Evolutionary conservation across 2,329 filamentous ascomycete genomes (phyloP).

Genomic region (Rhytidhysteron rufulum): DNA sequence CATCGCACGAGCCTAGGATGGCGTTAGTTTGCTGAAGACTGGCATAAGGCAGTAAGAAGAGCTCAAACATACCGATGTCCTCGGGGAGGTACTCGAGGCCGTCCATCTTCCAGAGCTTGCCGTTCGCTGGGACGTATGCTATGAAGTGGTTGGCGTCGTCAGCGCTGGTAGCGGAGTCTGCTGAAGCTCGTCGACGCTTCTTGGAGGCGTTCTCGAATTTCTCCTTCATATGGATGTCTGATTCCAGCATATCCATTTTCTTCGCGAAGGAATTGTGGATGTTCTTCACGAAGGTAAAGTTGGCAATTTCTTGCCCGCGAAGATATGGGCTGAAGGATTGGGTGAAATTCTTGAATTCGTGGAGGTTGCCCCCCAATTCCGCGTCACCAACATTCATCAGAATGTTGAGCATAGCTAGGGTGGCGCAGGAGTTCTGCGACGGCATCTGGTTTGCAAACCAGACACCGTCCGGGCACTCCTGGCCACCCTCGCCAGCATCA

Average conservation of each 20-base stretch:
- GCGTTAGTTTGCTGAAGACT: constrained; percentile 9
- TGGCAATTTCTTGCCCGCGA: constrained; percentile 71
- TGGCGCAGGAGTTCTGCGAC: constrained; percentile 74
- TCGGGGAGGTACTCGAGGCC: constrained; percentile 72
- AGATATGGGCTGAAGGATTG: constrained; percentile 64
- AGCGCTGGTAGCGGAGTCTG: constrained; percentile 44
- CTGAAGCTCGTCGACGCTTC: constrained; percentile 24
- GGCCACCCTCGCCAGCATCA: constrained; percentile 46
- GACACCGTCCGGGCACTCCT: constrained; percentile 60
- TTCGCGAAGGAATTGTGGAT: constrained; percentile 84
- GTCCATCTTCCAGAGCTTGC: constrained; percentile 82
- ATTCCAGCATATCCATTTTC: constrained; percentile 59
- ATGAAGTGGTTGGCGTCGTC: constrained; percentile 82
- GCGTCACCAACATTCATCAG: constrained; percentile 74
- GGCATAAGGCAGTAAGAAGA: constrained; percentile 2
- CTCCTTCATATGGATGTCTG: constrained; percentile 67
- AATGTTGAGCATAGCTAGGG: constrained; percentile 89
- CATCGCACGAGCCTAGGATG: constrained; percentile 37
- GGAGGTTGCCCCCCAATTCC: constrained; percentile 66
- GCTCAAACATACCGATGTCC: constrained; percentile 49
- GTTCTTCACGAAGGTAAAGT: constrained; percentile 70
- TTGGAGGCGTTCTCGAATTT: constrained; percentile 62
- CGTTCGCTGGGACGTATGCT: constrained; percentile 75
- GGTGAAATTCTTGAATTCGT: constrained; percentile 70
- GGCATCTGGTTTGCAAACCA: constrained; percentile 93